These are phyloP conservation scores for Isoetes taiwanensis DNA, from an alignment of 75 land plant genomes.

Conservation along the genomic window DNA sequence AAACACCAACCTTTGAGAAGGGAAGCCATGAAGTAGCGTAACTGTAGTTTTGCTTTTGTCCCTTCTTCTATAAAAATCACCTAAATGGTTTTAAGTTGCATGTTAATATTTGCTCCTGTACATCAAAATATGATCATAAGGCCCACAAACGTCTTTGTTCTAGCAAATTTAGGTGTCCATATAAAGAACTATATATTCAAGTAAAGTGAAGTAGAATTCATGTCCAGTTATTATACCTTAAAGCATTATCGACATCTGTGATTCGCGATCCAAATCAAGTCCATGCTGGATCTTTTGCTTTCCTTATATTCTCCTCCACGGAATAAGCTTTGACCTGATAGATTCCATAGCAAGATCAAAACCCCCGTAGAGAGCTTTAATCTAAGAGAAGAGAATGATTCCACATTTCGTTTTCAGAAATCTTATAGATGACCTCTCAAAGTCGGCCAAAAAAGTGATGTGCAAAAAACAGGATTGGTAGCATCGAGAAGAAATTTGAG, in stretches of 20 bases:
- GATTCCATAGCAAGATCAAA: no score
- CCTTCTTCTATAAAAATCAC: slow-evolving; percentile 87
- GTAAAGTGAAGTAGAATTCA: neutral
- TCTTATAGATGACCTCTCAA: no score
- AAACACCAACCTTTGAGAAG: no score
- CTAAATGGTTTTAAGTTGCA: slow-evolving; percentile 15
- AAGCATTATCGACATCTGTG: slow-evolving; percentile 58
- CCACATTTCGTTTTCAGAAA: no score
- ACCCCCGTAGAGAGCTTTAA: no score
- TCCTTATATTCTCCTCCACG: slow-evolving; percentile 39
- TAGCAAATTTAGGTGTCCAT: neutral
- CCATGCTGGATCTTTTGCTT: slow-evolving; percentile 85
- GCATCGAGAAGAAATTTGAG: no score
- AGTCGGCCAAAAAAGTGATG: no score
- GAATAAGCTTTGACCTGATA: slow-evolving; percentile 70
- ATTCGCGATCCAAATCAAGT: slow-evolving; percentile 53
- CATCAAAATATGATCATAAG: neutral
- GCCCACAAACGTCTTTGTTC: neutral
- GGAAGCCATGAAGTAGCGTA: slow-evolving; percentile 68
- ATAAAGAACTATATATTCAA: neutral
- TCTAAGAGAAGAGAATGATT: no score
- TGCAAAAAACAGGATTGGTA: no score
- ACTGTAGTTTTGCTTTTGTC: slow-evolving; percentile 41
- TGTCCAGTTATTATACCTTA: slow-evolving; percentile 37
- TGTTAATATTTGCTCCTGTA: neutral